A percentile compares a stretch with the other conserved stretches of the same genome.
Evolutionary conservation across 2,329 filamentous ascomycete genomes (phyloP).

Genomic region (Talaromyces pinophilus): DNA sequence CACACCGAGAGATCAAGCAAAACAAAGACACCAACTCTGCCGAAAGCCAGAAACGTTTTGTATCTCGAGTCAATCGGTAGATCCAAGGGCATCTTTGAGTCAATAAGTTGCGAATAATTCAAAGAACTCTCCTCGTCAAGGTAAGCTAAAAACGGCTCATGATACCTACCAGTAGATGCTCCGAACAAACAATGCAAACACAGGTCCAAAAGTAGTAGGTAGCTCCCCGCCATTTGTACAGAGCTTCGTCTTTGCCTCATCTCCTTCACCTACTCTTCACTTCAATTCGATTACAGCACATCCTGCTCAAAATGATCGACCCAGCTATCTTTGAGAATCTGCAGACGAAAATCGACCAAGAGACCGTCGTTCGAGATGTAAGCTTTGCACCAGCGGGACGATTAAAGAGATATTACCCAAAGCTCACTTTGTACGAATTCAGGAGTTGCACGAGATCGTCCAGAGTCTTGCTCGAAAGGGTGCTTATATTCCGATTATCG

Average conservation of each 20-base stretch:
- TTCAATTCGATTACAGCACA: neutral
- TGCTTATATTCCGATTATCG: conserved; percentile 30
- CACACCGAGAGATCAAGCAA: neutral
- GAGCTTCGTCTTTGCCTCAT: neutral
- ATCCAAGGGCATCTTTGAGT: neutral
- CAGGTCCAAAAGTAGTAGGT: neutral
- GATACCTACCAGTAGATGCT: too few relatives aligned
- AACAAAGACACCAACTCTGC: neutral
- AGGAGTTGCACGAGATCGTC: conserved; percentile 76
- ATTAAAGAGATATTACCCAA: conserved; percentile 12
- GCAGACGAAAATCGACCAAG: conserved; percentile 86
- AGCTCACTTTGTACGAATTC: conserved; percentile 16
- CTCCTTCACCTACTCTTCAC: neutral
- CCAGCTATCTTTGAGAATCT: conserved; percentile 83
- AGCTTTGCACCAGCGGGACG: conserved; percentile 25
- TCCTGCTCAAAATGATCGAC: conserved; percentile 62
- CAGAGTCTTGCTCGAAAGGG: conserved; percentile 78
- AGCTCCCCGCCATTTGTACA: neutral
- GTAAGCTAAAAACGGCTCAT: neutral
- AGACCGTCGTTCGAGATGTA: conserved; percentile 75
- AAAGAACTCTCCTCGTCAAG: neutral
- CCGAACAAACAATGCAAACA: conserved; percentile 5
- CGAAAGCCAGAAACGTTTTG: neutral
- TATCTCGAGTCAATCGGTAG: neutral
- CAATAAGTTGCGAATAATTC: neutral